Percentiles rank a stretch among this genome's conserved stretches.
These are phyloP conservation scores for Penicillium steckii DNA, from an alignment of 495 filamentous ascomycete species.

Conservation along the genomic window DNA sequence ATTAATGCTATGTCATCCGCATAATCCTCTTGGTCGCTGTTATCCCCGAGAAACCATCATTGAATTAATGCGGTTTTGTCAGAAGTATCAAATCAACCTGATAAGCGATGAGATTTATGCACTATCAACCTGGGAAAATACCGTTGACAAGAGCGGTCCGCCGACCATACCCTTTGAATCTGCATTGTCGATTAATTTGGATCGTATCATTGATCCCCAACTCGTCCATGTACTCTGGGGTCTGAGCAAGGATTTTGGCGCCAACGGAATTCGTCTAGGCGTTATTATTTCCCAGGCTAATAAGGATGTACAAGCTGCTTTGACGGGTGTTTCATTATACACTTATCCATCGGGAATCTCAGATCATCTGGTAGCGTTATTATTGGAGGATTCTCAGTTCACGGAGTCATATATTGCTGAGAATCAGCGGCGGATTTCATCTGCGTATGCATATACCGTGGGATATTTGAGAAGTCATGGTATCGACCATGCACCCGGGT, in stretches of 20 bases:
- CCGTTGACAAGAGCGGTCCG: constrained; percentile 17
- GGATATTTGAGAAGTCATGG: constrained; percentile 33
- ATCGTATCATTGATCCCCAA: constrained; percentile 46
- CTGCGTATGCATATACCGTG: constrained; percentile 34
- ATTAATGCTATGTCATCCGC: constrained; percentile 58
- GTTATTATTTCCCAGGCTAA: constrained; percentile 51
- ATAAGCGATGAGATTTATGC: constrained; percentile 67
- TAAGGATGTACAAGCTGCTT: constrained; percentile 34
- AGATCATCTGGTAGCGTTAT: constrained; percentile 40
- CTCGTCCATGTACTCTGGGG: constrained; percentile 62
- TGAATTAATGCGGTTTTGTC: constrained; percentile 51
- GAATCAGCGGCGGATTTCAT: constrained; percentile 36
- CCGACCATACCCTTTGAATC: constrained; percentile 48
- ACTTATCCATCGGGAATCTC: constrained; percentile 43
- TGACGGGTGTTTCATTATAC: constrained; percentile 40
- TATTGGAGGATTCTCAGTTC: constrained; percentile 50
- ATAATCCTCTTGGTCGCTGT: constrained; percentile 60
- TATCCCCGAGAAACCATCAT: constrained; percentile 50
- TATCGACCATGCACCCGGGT: constrained; percentile 38
- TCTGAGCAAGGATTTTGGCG: constrained; percentile 60
- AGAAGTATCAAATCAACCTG: constrained; percentile 54
- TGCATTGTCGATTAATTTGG: constrained; percentile 46
- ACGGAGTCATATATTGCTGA: constrained; percentile 43
- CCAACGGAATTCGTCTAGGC: constrained; percentile 55
- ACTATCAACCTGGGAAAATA: constrained; percentile 48